Evolutionary conservation across 2,329 filamentous ascomycete genomes (phyloP), one percentile per base, ranked within the genome.

Genomic region (Microcyclospora pomicola): DNA sequence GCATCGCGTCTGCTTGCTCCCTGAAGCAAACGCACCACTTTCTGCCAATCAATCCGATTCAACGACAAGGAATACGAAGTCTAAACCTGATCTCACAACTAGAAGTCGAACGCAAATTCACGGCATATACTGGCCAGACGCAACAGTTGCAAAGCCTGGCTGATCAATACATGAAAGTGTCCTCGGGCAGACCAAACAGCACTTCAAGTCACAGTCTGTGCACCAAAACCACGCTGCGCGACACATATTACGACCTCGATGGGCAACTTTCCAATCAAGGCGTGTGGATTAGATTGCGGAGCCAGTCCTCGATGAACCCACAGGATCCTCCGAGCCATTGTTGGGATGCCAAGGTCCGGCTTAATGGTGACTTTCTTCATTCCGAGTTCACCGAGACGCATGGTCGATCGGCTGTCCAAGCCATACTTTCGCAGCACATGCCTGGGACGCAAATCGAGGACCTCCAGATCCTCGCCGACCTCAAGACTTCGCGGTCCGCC

Each of bases 241-340:
- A 50, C 34, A 41, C 38, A 15, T 50, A 50, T 33, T 43, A 42
- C 35, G 48, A 50, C 27, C 28, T 31, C 34, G 33, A 40, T 10
- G 35, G 33, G 5, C 14, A 30, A 6, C 41, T 50, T 7, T 19
- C 35, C 12, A 4, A 19, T 10, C 35, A 40, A n/a, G 44, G 42
- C 3, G 41, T 46, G 11, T 50, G 46, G 42, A 30, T 47, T 2
- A 40, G 48, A 12, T 39, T 24, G 19, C 19, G 19, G 7, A 4
- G 19, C 19, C 19, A 24, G 4, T 24, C 19, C 19, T 24, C 19
- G 19, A 24, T 24, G 4, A 24, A 24, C 19, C 5, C 19, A 24
- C 19, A 24, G 19, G 19, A 24, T 4, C 19, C 19, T 24, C 19
- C 7, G 5, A 24, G 36, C n/a, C 15, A 19, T 16, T 16, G 12